A percentile compares a stretch with the other conserved stretches of the same genome.
phyloP scores from a whole-genome alignment of 768 basidiomycete genomes.

The Brasilioporus rufonigricans region DNA sequence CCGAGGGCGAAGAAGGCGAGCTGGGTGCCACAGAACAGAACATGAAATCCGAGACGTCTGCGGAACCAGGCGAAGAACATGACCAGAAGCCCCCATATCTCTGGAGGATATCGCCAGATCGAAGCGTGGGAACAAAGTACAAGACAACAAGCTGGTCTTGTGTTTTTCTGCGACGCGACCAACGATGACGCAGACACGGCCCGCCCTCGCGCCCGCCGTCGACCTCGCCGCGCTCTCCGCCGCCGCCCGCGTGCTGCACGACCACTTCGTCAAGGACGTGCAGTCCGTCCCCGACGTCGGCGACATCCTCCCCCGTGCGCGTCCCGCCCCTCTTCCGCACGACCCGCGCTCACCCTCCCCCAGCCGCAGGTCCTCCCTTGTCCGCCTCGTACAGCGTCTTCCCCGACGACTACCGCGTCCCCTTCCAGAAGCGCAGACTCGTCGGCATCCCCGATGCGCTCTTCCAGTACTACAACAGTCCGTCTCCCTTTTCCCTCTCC shows the following conservation, averaged over 20 bases:
- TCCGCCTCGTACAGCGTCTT: constrained; percentile 79
- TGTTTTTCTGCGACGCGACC: not conserved
- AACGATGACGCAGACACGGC: constrained; percentile 17
- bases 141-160: not conserved
- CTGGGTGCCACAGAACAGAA: constrained; percentile 80
- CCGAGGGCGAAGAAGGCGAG: constrained; percentile 75
- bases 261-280: constrained; percentile 68
- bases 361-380: constrained; percentile 62
- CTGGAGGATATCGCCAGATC: not conserved
- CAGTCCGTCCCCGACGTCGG: constrained; percentile 74
- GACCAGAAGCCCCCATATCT: no score
- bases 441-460: constrained; percentile 75
- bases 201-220: constrained; percentile 31
- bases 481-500: constrained; percentile 21
- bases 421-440: constrained; percentile 75
- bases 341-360: constrained; percentile 11
- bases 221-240: constrained; percentile 63
- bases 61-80: no score
- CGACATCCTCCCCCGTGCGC: constrained; percentile 61
- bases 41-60: constrained; percentile 66
- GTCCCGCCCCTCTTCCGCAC: not conserved
- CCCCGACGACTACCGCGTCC: constrained; percentile 74
- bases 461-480: constrained; percentile 77
- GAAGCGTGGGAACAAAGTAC: not conserved
- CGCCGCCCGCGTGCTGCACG: constrained; percentile 66